A percentile compares a stretch with the other conserved stretches of the same genome.
Conservation (phyloP, 495 filamentous ascomycete species). For the Neurospora sp. region DNA sequence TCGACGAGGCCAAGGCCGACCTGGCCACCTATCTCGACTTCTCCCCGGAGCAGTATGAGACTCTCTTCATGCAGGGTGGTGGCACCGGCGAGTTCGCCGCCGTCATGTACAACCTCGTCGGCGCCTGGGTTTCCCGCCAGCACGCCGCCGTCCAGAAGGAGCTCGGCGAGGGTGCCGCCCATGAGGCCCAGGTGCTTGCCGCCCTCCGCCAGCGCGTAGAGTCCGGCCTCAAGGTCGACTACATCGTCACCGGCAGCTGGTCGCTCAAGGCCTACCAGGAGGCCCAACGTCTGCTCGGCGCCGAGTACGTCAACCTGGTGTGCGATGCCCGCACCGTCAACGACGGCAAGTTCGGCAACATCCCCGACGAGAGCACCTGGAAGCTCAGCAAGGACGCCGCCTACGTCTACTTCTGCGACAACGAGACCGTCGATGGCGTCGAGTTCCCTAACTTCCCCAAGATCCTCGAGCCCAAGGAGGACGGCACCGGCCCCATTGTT, state of each 20-base stretch:
- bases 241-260: slow-evolving; percentile 84
- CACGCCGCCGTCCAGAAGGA: slow-evolving; percentile 30
- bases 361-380: slow-evolving; percentile 70
- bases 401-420: slow-evolving; percentile 85
- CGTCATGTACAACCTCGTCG: slow-evolving; percentile 69
- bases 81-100: slow-evolving; percentile 78
- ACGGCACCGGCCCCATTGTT: slow-evolving; percentile 53
- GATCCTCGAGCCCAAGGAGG: slow-evolving; percentile 43
- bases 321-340: slow-evolving; percentile 59
- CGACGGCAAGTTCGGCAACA: slow-evolving; percentile 79
- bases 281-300: slow-evolving; percentile 62
- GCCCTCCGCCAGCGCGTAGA: slow-evolving; percentile 53
- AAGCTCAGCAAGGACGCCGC: slow-evolving; percentile 63
- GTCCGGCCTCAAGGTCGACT: slow-evolving; percentile 67
- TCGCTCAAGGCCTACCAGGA: slow-evolving; percentile 87
- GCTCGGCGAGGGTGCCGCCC: slow-evolving; percentile 25
- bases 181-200: slow-evolving; percentile 42
- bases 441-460: slow-evolving; percentile 75
- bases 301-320: slow-evolving; percentile 69
- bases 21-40: slow-evolving; percentile 62
- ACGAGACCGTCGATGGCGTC: slow-evolving; percentile 93
- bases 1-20: slow-evolving; percentile 54
- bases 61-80: slow-evolving; percentile 74
- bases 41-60: slow-evolving; percentile 58
- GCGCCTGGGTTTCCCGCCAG: slow-evolving; percentile 65